Base-by-base conservation (phyloP, 352 stramenopile genomes). In the Phytophthora lateralis region DNA sequence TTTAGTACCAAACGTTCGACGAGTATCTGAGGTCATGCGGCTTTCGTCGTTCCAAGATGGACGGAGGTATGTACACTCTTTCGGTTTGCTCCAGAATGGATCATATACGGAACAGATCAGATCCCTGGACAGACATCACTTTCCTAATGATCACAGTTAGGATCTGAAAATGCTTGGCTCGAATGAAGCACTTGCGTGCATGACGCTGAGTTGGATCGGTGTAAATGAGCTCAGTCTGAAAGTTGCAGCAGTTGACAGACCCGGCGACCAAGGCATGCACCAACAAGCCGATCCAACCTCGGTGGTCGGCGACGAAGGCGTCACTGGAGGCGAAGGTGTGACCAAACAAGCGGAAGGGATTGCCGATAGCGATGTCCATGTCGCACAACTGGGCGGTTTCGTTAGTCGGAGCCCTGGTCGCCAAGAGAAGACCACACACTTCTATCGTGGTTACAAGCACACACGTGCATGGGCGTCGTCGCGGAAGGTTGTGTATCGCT, bases 401-500 rank as follows among this genome's bases (percentile, higher is more conserved):
- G 30, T 35, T 14, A 14, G 3, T 3, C 8, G 10, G 8, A 11
- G 30, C 30, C 10, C 30, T 35, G 30, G 30, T 12, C 30, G 30
- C 30, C 34, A 41, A 29, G 34, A 41, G 10, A 6, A 11, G 10
- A 18, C 34, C 12, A 48, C 37, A 20, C 54, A 30, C 32, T 54
- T 41, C 43, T 61, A 50, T 18, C n/a, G 44, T 42, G 55, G 34
- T 4, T 64, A 41, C 17, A 57, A 64, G 46, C 51, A 57, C 29
- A 46, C 27, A 6, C 38, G 48, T 50, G 35, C 45, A 3, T 64
- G 37, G 37, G 41, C 38, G 6, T 39, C 30, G 6, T 57, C 18
- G 4, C 43, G 39, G 18, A 64, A 56, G 27, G 51, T 45, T 18
- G 50, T 48, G 1, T 64, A 61, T n/a, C 48, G 55, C 24, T 70